Evolutionary conservation across 371 early-diverging fungal species (phyloP), one percentile per base, ranked within the genome.

Genomic region (Circinella minor): DNA sequence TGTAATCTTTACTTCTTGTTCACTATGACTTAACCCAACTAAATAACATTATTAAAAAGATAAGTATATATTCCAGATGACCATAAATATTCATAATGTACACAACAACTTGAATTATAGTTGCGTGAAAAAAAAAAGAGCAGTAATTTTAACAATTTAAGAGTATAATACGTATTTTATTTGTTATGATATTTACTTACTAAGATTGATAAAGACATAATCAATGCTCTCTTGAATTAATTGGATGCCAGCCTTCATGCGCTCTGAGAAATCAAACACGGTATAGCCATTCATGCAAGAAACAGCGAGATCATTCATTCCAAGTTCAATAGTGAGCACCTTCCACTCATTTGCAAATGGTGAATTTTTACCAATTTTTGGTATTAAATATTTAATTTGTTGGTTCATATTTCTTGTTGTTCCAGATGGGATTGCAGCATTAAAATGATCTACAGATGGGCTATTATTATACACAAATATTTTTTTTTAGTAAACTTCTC

Each of bases 291-390:
- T 73, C 20, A 76, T 18, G 39, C 82, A 82, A 1, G 75, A 74
- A 1, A 72, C 65, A 13, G 78, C 63, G 0, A 74, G 61, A 57
- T 82, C 82, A 34, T 82, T 79, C 13, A 62, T 65, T 1, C 82
- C 82, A 48, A 82, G 71, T 55, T 71, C 74, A 7, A 82, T 27
- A 34, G 79, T 74, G 36, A 82, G 68, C 36, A 82, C 18, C 39
- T 82, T 82, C 79, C 80, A 82, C 14, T 71, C 63, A 0, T 74
- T 60, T 4, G 65, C 70, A 5, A 70, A 36, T 11, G 39, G 43
- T 2, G 80, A 73, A 11, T 20, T 55, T 4, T 38, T 14, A 14
- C 82, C 82, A 20, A 82, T 65, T 8, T 65, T 48, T 62, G 76
- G 48, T 36, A 70, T 65, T 9, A 82, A 38, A n/a, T 82, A 82